Base-by-base conservation (phyloP, 2,329 filamentous ascomycete genomes). In the Acephala macrosclerotiorum region DNA sequence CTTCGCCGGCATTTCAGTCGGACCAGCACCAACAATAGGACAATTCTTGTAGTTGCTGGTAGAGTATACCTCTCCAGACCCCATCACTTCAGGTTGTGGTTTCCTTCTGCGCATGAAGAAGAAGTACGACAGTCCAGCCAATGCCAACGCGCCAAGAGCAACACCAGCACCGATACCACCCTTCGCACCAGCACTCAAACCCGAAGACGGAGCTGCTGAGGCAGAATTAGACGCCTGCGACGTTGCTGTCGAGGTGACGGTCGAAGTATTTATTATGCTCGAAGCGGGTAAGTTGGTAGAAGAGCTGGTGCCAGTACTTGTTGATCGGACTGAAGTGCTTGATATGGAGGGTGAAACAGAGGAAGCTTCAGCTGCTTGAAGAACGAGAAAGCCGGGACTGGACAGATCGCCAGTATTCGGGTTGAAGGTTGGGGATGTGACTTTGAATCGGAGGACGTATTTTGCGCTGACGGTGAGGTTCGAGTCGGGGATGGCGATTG, bases 381-480 rank as follows among this genome's bases (percentile, higher is more conserved):
- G 18, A 36, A 64, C 55, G 9, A 67, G 45, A 36, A 67, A 62
- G 2, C 61, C 61, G 22, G 61, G 61, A 62, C 65, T 65, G 2
- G 65, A 67, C 3, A 67, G 33, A 2, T 64, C 62, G 8, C 25
- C 51, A 16, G 12, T 55, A 35, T 60, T 62, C 8, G 26, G n/a
- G 57, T 67, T 45, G 49, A 25, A 67, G 38, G 36, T 45, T 20
- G 62, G 36, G 0, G 47, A 26, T 26, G 61, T 22, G 29, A 29
- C 20, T 40, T 67, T 67, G 65, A 67, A 67, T 42, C 65, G 61
- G 12, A 67, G 45, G 9, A 67, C 61, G 47, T 67, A 67, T 59
- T 65, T 64, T 11, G 65, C 65, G 40, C 38, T 51, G 16, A 60
- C 18, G 14, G 40, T 20, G 18, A 67, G 22, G 42, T 56, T 58